Evolutionary conservation across 176 grass and related monocot genomes (phyloP).

Genomic region (Oryza coarctata): DNA sequence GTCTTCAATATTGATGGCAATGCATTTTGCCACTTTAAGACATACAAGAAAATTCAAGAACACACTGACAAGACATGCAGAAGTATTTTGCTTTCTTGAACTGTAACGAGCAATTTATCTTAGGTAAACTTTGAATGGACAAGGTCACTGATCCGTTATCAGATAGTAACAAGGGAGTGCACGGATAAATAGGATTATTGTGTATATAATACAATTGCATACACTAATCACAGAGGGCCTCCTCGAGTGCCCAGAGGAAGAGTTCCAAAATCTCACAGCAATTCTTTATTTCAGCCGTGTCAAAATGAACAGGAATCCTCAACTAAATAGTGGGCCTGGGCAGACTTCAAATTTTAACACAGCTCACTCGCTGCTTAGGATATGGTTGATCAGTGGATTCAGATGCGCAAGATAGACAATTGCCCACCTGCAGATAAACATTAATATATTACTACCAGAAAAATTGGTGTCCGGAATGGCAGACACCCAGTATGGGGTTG

Average conservation of each 20-base stretch:
- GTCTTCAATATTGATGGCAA: no score
- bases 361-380: slow-evolving; percentile 82
- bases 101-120: no score
- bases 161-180: no score
- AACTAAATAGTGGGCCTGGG: slow-evolving; percentile 28
- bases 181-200: no score
- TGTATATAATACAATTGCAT: slow-evolving; percentile 49
- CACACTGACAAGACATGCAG: no score
- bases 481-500: neutral
- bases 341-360: neutral
- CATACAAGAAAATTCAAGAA: no score
- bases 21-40: no score
- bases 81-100: no score
- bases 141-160: neutral
- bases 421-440: slow-evolving; percentile 65
- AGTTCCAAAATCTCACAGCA: slow-evolving; percentile 37
- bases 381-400: slow-evolving; percentile 94
- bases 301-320: slow-evolving; percentile 46
- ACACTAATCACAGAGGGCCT: slow-evolving; percentile 54
- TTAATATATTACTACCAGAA: neutral
- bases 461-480: neutral
- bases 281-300: slow-evolving; percentile 36
- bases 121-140: neutral
- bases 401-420: slow-evolving; percentile 94
- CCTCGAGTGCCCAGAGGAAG: slow-evolving; percentile 6